Evolutionary conservation across 2,329 filamentous ascomycete species (phyloP).

Genomic region (Sordariomycetes sp.): DNA sequence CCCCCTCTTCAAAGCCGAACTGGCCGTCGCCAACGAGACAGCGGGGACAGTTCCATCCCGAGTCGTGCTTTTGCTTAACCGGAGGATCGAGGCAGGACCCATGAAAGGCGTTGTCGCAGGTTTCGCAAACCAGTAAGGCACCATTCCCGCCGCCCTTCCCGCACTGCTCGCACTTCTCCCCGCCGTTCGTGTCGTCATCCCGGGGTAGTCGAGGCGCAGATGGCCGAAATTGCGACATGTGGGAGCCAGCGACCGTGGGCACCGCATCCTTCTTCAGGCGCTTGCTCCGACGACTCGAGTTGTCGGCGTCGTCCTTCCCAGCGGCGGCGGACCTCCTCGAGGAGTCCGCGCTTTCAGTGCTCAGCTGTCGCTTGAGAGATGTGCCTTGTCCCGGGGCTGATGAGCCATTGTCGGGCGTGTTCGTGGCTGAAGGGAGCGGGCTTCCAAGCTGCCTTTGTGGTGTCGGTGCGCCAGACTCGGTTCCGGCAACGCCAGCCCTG

Average conservation of each 20-base stretch:
- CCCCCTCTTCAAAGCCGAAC: constrained; percentile 95
- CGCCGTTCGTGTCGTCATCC: constrained; percentile 33
- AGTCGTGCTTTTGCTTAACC: constrained; percentile 63
- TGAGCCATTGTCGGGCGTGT: constrained; percentile 54
- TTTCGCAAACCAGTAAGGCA: constrained; percentile 73
- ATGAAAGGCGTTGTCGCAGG: constrained; percentile 83
- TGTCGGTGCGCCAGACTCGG: constrained; percentile 5
- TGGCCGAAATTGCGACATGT: constrained; percentile 90
- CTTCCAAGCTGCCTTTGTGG: constrained; percentile 43
- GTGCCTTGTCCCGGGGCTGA: constrained; percentile 43
- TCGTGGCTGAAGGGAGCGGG: constrained; percentile 51
- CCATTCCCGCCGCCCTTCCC: constrained; percentile 64
- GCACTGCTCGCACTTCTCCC: constrained; percentile 75
- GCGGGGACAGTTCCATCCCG: constrained; percentile 92
- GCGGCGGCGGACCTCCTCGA: constrained; percentile 33
- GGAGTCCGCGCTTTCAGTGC: constrained; percentile 41
- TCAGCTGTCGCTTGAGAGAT: constrained; percentile 68
- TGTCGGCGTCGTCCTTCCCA: constrained; percentile 50
- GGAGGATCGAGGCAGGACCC: constrained; percentile 82
- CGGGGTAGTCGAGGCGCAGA: constrained; percentile 57
- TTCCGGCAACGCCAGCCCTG: constrained; percentile 17
- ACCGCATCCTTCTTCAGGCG: constrained; percentile 71
- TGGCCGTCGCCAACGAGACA: constrained; percentile 94
- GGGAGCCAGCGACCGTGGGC: constrained; percentile 86
- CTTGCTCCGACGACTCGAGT: constrained; percentile 75